Evolutionary conservation across 306 rosid species (phyloP), one percentile per base, ranked within the genome.

Genomic region (Clitoria ternatea): DNA sequence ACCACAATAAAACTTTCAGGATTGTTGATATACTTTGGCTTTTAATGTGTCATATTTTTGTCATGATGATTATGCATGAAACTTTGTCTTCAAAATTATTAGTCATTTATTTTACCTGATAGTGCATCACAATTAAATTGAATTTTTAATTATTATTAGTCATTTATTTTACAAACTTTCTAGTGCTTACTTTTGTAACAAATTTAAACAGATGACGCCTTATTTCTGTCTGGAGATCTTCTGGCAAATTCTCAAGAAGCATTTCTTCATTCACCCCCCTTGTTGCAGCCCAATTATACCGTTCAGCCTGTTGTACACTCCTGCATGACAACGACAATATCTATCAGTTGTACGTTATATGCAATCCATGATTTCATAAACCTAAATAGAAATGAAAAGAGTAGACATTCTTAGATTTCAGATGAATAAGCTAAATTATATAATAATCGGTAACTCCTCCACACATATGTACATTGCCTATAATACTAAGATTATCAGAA

Each of bases 231-330:
- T 85, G 97, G 45, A 92, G 87, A 81, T 92, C 96, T 75, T 92
- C 98, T 0, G 98, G 97, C 75, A 90, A 79, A 77, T 82, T 83
- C 79, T 82, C 93, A 40, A 92, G 64, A 80, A 88, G 89, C 19
- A 29, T 64, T 79, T 86, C 92, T 54, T 92, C 98, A 80, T 88
- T 81, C 59, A 88, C 98, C 0, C 98, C 98, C 73, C 97, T 90
- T 59, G 97, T 90, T 42, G 98, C 95, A 61, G 93, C 96, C 97
- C 97, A 92, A 23, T 22, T 82, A 66, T 83, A 92, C 50, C 96
- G 83, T 73, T 92, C 98, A 36, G 97, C 93, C 43, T 79, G 82
- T 1, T 80, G 80, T 29, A 92, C 93, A 81, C 73, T 84, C 96
- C 98, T 92, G 62, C 77, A 68, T n/a, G 62, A 17, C 20, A 72